Base-by-base conservation (phyloP, 2,329 filamentous ascomycete genomes). In the Xylaria sp. region DNA sequence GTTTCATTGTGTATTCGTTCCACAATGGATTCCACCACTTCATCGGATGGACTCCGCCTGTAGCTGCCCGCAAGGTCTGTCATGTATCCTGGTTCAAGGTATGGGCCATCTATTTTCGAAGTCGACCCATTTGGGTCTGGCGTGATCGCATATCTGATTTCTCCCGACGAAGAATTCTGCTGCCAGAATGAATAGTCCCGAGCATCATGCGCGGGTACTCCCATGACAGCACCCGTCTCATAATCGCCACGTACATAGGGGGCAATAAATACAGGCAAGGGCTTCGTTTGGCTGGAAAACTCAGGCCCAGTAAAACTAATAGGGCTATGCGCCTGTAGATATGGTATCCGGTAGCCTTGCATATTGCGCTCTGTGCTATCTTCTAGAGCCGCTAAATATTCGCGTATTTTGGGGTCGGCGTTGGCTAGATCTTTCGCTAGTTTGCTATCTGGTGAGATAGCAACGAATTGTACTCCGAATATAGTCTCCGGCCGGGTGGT, bases 171-270 rank as follows among this genome's bases (percentile, higher is more conserved):
- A 29, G 84, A 80, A 66, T 96, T 92, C 60, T 87, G 80, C 68
- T 83, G 87, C 90, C 92, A 96, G 73, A 96, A 97, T 1, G 85
- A 84, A 75, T 90, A 82, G 69, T 97, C 93, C 54, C 92, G 85
- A 4, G 82, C 73, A 74, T 97, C 93, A 71, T 97, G 93, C 1
- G 88, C 93, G 0, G 93, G 93, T 7, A 96, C 93, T 43, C 93
- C 93, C 92, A 97, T 96, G 1, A 96, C 90, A 9, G 92, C 92
- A 1, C 92, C 92, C 67, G 93, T 90, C 15, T 92, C 92, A 68
- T 96, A 95, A 71, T 93, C 90, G 25, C 89, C 90, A 4, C 96
- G 80, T 10, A 96, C 93, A 72, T 96, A 96, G 0, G 92, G 89
- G 9, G 93, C 91, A 21, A 91, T 90, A 70, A 90, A 96, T 4